Conservation (phyloP, 73 alveolate species). For the Tetrahymena malaccensis region DNA sequence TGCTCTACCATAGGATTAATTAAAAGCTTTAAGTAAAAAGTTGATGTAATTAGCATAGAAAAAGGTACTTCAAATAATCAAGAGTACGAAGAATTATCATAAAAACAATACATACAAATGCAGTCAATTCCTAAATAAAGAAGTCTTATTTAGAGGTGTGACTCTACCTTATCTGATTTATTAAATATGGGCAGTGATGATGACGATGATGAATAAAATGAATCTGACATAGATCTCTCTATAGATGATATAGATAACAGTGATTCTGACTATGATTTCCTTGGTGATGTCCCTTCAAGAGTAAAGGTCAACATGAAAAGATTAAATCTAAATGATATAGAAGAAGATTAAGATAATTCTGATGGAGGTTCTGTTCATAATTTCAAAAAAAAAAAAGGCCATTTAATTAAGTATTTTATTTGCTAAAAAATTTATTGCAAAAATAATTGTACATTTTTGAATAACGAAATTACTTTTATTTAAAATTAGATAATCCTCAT, state of each 20-base stretch:
- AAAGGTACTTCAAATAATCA: not conserved
- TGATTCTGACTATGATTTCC: not conserved
- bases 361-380: not conserved
- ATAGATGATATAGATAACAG: not conserved
- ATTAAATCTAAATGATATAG: not conserved
- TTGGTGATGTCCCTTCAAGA: not conserved
- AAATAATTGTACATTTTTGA: not conserved
- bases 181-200: not conserved
- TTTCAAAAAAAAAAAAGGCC: not conserved
- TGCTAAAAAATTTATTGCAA: not conserved
- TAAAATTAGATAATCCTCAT: not conserved
- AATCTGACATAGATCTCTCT: not conserved
- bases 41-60: not conserved
- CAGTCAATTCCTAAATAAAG: not conserved
- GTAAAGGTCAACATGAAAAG: not conserved
- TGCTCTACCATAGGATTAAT: not conserved
- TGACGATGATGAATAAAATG: not conserved
- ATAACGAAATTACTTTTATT: no score
- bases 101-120: not conserved
- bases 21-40: not conserved
- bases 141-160: not conserved
- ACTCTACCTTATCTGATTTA: not conserved
- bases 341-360: not conserved
- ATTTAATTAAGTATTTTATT: not conserved
- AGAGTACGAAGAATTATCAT: not conserved